Evolutionary conservation across 2,329 filamentous ascomycete genomes (phyloP), one percentile per base, ranked within the genome.

Genomic region (Colletotrichum cereale): DNA sequence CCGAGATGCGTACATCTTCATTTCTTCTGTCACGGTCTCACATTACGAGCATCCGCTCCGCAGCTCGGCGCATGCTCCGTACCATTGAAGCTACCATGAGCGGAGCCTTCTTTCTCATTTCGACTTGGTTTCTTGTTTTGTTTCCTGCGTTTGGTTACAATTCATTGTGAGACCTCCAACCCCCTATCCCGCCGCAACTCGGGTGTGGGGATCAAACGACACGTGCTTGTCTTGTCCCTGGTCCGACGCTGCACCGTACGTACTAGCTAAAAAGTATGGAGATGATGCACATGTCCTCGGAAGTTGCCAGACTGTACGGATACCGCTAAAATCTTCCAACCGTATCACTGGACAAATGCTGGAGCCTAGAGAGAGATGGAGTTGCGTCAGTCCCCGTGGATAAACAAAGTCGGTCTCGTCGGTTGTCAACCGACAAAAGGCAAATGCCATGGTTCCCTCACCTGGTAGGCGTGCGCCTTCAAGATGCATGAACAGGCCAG

Each of bases 311-410:
- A 34, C 64, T 71, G 47, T 67, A n/a, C n/a, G n/a, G n/a, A n/a
- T n/a, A 31, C 50, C 57, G 34, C 40, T 57, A 34, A 36, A 47
- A 21, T 47, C 68, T 55, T 52, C 58, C 68, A 71, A 60, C 61
- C 68, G 52, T 53, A 68, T 38, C 36, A 26, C 42, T 55, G 57
- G 50, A n/a, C n/a, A 42, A 71, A 68, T 71, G 50, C 65, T 71
- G 68, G 58, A 71, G 68, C 68, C 68, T 71, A 29, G 65, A 71
- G 38, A 48, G 66, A 68, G 58, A 71, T 67, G 64, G 64, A 53
- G 57, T 67, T 62, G 57, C 58, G 57, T 31, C 68, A 66, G 52
- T 67, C 40, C 14, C 57, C 42, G 64, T 64, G 68, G 57, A 67
- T 67, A 8, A 42, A 62, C 40, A 50, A 36, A 47, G 42, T 48